Evolutionary conservation across 768 basidiomycete species (phyloP), one percentile per base, ranked within the genome.

Genomic region (Lactarius hatsudake): DNA sequence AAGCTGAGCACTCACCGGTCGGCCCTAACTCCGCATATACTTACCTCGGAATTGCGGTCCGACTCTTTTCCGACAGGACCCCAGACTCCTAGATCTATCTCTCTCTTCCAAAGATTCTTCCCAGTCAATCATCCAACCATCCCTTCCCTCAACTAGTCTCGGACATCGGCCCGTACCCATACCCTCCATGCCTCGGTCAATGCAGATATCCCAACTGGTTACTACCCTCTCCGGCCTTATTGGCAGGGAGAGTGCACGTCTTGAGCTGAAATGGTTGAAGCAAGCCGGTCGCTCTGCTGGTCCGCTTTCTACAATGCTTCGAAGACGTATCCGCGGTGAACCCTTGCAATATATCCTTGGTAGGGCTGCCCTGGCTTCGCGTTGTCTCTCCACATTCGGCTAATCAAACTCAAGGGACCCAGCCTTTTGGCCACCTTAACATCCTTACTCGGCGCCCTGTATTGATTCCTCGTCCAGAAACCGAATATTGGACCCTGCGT

Each of bases 401-500:
- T 48, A 32, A 59, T 40, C 38, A 57, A 28, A n/a, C 18, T 32
- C n/a, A 66, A 84, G 93, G 91, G n/a, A 87, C 85, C 36, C 90
- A 92, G 73, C 93, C 94, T 0, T 97, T 98, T 77, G 94, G 94
- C 10, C 86, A 89, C 5, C 85, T 98, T 57, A 81, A 85, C 72
- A 82, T 98, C 72, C 79, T 87, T 66, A 80, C 83, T 12, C 85
- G 91, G 20, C 80, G 89, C 2, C 96, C 96, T 1, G 87, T 89
- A 20, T 87, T 98, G 69, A 98, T 98, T 53, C 96, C 96, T 15
- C 89, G 96, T 17, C 92, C 95, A 54, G 96, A 99, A 77, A 99
- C 96, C 0, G 94, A 97, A 73, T 78, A 93, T 70, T 93, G 91
- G 90, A 81, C 88, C 8, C 75, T 86, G 10, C 82, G 81, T 60